These are phyloP conservation scores for Plasmodium coatneyi DNA, from an alignment of 169 alveolate genomes.

Conservation along the genomic window DNA sequence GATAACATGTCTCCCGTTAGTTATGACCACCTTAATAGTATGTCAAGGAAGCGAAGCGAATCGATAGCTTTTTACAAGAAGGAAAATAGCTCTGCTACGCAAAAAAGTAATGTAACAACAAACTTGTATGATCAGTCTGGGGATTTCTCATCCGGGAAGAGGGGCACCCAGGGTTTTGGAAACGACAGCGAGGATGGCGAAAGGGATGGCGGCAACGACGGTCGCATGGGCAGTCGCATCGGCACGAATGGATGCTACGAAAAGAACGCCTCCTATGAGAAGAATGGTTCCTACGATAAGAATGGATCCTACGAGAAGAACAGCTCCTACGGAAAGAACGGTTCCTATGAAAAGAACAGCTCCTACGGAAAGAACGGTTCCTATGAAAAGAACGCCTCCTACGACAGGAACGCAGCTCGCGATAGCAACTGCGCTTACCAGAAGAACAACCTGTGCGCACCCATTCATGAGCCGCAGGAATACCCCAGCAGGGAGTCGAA, in stretches of 20 bases:
- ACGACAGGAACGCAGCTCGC: neutral
- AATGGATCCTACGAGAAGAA: neutral
- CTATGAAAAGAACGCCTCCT: neutral
- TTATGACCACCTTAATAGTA: conserved; percentile 21
- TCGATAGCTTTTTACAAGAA: conserved; percentile 1
- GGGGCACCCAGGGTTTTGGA: conserved; percentile 16
- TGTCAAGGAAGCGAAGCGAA: conserved; percentile 14
- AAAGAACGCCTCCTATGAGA: neutral
- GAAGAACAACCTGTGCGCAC: neutral
- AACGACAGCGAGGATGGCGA: neutral
- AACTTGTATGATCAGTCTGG: conserved; percentile 15
- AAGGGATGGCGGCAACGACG: neutral
- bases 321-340: neutral
- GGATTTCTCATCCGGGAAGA: conserved; percentile 12
- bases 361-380: neutral
- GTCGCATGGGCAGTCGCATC: neutral
- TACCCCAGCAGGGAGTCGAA: conserved; percentile 16
- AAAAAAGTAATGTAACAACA: conserved; percentile 18
- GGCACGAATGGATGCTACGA: neutral
- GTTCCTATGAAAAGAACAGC: neutral
- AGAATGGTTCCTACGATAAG: neutral
- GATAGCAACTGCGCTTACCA: neutral
- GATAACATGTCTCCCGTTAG: neutral
- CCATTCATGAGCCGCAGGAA: neutral
- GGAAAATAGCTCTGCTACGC: conserved; percentile 7